phyloP scores from a whole-genome alignment of 2,329 filamentous ascomycete genomes.

The Stromatinia cepivora region DNA sequence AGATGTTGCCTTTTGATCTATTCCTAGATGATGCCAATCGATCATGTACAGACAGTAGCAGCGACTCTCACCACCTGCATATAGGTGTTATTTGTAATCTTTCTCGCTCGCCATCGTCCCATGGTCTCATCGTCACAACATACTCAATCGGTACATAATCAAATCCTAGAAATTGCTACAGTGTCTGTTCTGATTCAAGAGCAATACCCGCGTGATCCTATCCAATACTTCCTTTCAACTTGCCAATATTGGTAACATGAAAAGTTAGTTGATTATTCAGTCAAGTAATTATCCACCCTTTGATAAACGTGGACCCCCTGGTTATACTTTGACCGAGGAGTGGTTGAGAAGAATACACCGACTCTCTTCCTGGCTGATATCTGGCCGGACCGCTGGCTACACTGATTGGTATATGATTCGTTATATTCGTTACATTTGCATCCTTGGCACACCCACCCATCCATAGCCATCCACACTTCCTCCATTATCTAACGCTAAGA shows the following conservation, averaged over 20 bases:
- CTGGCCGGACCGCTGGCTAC: constrained; percentile 17
- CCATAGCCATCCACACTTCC: constrained; percentile 2
- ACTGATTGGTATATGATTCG: constrained; percentile 1
- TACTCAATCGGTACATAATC: constrained; percentile 3
- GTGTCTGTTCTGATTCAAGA: too few relatives aligned
- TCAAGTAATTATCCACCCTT: constrained; percentile 16
- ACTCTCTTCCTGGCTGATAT: constrained; percentile 6
- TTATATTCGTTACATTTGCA: constrained; percentile 14
- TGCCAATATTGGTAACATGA: not conserved
- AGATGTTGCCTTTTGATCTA: constrained; percentile 1
- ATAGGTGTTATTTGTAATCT: constrained; percentile 5
- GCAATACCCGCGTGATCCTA: not conserved
- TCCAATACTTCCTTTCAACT: constrained; percentile 6
- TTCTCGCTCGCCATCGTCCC: not conserved
- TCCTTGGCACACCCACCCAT: constrained; percentile 9
- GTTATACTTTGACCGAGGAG: not conserved
- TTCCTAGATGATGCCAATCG: constrained; percentile 6
- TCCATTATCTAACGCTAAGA: constrained; percentile 9
- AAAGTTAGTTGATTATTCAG: not conserved
- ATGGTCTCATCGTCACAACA: constrained; percentile 6
- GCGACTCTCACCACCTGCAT: constrained; percentile 5
- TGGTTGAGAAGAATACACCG: not conserved
- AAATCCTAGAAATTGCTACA: constrained; percentile 1
- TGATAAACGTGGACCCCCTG: constrained; percentile 20
- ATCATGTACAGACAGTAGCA: constrained; percentile 7